A percentile compares a stretch with the other conserved stretches of the same genome.
Conservation (phyloP, 352 stramenopile species). For the Phytophthora agathidicida region DNA sequence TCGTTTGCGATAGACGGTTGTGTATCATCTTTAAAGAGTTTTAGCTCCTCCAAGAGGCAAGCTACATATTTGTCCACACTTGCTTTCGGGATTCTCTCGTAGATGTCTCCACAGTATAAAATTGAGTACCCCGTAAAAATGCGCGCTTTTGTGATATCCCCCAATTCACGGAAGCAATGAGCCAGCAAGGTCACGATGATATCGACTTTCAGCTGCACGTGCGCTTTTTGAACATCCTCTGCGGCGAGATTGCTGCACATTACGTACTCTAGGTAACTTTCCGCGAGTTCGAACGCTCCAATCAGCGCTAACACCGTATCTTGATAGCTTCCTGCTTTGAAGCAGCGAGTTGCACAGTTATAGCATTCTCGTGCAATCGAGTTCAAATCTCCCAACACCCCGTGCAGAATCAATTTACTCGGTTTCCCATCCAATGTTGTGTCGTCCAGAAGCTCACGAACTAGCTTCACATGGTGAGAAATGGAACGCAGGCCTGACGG, state of each 20-base stretch:
- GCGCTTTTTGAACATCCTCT: slow-evolving; percentile 42
- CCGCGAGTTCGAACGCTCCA: slow-evolving; percentile 50
- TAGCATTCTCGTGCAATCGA: slow-evolving; percentile 70
- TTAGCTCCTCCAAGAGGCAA: slow-evolving; percentile 51
- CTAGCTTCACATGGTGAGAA: slow-evolving; percentile 29
- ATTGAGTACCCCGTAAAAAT: slow-evolving; percentile 54
- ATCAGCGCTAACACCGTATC: slow-evolving; percentile 49
- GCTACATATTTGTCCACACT: slow-evolving; percentile 58
- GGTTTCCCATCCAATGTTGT: slow-evolving; percentile 35
- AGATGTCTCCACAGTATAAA: slow-evolving; percentile 51
- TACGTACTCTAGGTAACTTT: slow-evolving; percentile 70
- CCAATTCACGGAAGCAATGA: slow-evolving; percentile 56
- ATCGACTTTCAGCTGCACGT: slow-evolving; percentile 62
- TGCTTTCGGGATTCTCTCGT: slow-evolving; percentile 27
- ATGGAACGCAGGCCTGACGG: slow-evolving; percentile 15
- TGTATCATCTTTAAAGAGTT: background rate
- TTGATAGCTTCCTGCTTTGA: slow-evolving; percentile 49
- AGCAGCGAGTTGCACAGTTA: slow-evolving; percentile 51
- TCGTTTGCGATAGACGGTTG: slow-evolving; percentile 8
- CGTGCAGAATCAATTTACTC: slow-evolving; percentile 33
- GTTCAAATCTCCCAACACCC: slow-evolving; percentile 62
- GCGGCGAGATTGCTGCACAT: slow-evolving; percentile 49
- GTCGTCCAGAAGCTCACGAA: slow-evolving; percentile 48
- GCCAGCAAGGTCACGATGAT: slow-evolving; percentile 62
- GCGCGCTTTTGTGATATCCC: slow-evolving; percentile 35